These are phyloP conservation scores for Trypanosoma caninum DNA, from an alignment of 208 protist species.

Conservation along the genomic window DNA sequence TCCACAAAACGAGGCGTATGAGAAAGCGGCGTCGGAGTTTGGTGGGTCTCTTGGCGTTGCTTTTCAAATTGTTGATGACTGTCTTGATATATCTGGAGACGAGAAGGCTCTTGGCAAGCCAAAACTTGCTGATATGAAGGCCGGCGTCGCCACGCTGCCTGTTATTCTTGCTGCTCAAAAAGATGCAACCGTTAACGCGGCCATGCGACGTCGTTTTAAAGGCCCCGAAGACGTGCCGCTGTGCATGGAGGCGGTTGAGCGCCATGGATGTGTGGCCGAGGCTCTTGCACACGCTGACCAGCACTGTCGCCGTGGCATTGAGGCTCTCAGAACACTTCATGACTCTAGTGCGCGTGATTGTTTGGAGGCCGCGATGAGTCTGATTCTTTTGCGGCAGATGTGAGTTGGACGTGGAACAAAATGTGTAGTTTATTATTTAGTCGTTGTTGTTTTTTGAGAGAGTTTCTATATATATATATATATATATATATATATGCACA, in stretches of 20 bases:
- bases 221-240: constrained; percentile 35
- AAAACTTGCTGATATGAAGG: constrained; percentile 76
- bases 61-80: constrained; percentile 95
- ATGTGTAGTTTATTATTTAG: background rate
- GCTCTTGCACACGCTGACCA: constrained; percentile 56
- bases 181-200: constrained; percentile 42
- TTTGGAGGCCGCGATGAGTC: constrained; percentile 47
- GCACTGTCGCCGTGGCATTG: constrained; percentile 58
- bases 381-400: constrained; percentile 55
- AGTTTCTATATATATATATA: too few species aligned
- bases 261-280: constrained; percentile 46
- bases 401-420: constrained; percentile 6
- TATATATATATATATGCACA: constrained; percentile 1
- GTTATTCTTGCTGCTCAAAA: constrained; percentile 67
- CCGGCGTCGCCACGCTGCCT: constrained; percentile 76
- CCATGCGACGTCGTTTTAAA: constrained; percentile 56
- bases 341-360: constrained; percentile 54
- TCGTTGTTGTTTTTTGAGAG: background rate
- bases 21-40: constrained; percentile 65
- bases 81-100: constrained; percentile 90
- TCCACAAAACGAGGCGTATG: constrained; percentile 40
- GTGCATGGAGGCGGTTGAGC: constrained; percentile 52
- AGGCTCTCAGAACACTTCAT: constrained; percentile 42
- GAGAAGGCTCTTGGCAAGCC: constrained; percentile 77
- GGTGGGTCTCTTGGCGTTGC: constrained; percentile 93